Evolutionary conservation across 2,329 filamentous ascomycete genomes (phyloP), one percentile per base, ranked within the genome.

Genomic region (Xylaria sp.): DNA sequence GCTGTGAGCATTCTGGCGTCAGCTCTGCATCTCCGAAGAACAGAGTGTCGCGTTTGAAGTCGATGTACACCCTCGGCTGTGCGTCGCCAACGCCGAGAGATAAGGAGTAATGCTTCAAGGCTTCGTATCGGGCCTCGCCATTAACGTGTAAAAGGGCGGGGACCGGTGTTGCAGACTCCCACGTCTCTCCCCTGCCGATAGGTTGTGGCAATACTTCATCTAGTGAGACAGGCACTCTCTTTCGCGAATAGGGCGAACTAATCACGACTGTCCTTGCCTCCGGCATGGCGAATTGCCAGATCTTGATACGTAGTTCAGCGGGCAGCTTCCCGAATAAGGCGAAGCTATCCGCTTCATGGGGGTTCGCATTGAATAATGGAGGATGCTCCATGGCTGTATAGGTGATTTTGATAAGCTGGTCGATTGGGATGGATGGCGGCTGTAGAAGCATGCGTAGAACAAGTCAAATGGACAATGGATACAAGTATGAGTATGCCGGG

Each of bases 111-210:
- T 75, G 75, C 55, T 75, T 78, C 23, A 78, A 70, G 13, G 78
- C 77, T 65, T 80, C 78, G 39, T 78, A 65, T 18, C 78, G 76
- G 25, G 78, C 76, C 67, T 80, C 78, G 28, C 73, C 69, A 63
- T 76, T 79, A 63, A 78, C 78, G 52, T 80, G 78, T 65, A 80
- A 66, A 8, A 79, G 76, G 46, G 76, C 73, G 18, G 78, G 78
- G 15, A 79, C 75, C 55, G 75, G 73, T 57, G 78, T 74, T 15
- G 72, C 73, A 23, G 78, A 79, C 51, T 72, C 73, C 78, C 78
- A 80, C 10, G 75, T 74, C 54, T 75, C 67, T 52, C 73, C 71
- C 12, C 63, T 37, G 39, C 73, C 63, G 20, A 55, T 48, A 31
- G 60, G 9, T 59, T 72, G 64, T 13, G 60, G 51, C 12, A 80